Evolutionary conservation across 345 rosid species (phyloP), one percentile per base, ranked within the genome.

Genomic region (Euphorbia tirucalli): DNA sequence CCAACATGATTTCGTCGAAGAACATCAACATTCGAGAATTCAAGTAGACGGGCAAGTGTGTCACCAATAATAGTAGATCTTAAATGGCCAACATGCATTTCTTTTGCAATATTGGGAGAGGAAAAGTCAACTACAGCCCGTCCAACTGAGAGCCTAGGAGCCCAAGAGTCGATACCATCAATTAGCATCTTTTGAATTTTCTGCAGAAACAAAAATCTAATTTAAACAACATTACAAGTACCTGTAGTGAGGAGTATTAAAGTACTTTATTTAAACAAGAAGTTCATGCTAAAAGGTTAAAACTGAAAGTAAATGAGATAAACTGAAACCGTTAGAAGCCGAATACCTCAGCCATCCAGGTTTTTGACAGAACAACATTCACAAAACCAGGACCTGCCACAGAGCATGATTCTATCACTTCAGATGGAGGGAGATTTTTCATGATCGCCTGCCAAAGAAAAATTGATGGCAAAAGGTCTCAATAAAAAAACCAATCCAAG

Each of bases 11-110:
- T 94, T 68, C 98, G 83, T 24, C 99, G 91, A 46, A 95, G 90
- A 75, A 95, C 97, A 50, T 90, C 90, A 75, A 89, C 96, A 10
- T 90, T 85, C 5, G 99, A 92, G 82, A 77, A 95, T 75, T 95
- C 97, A 69, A 95, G 96, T 93, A 95, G 87, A 44, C 97, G 93
- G 25, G 99, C 92, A 70, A 95, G 72, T 0, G 99, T 87, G 79
- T 95, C 99, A 58, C 99, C 99, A 65, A 95, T 89, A 75, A 95
- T 95, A 25, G 99, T 95, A 61, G 99, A 95, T 74, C 99, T 83
- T 56, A 95, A 83, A 83, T 95, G 97, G 75, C 99, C 99, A 72
- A 95, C 99, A 77, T 95, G 99, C 99, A 95, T 95, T 86, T 92
- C 99, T 84, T 95, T 95, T 1, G 99, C 99, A 68, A 95, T 92